Evolutionary conservation across 2,329 filamentous ascomycete genomes (phyloP).

Genomic region (Aureobasidium sp.): DNA sequence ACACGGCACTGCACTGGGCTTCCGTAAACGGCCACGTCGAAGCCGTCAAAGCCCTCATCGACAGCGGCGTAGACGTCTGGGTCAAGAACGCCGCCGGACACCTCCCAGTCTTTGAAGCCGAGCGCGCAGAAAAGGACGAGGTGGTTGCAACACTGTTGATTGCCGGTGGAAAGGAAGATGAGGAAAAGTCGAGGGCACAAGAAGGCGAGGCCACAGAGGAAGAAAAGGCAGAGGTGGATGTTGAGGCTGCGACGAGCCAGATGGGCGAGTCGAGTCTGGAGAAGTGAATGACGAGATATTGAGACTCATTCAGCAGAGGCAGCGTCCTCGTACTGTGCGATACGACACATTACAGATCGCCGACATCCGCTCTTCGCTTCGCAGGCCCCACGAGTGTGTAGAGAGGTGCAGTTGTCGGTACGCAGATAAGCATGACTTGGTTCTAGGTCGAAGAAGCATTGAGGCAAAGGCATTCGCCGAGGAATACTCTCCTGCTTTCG

Average conservation of each 20-base stretch:
- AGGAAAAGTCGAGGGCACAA: conserved; percentile 22
- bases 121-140: conserved; percentile 42
- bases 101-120: conserved; percentile 47
- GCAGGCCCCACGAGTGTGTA: neutral
- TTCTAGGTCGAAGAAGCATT: neutral
- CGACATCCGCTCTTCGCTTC: neutral
- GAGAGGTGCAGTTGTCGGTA: neutral
- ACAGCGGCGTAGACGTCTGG: conserved; percentile 68
- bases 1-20: conserved; percentile 92
- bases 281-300: neutral
- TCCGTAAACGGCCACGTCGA: conserved; percentile 81
- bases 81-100: conserved; percentile 79
- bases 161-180: conserved; percentile 37
- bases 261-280: conserved; percentile 11
- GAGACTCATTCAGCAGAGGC: neutral
- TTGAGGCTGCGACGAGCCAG: conserved; percentile 3
- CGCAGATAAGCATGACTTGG: neutral
- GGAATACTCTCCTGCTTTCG: neutral
- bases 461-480: neutral
- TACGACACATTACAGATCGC: neutral
- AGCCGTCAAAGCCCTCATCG: conserved; percentile 69
- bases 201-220: conserved; percentile 16
- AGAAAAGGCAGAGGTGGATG: conserved; percentile 13
- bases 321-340: neutral
- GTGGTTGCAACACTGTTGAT: conserved; percentile 43